Conservation (phyloP, 495 filamentous ascomycete species). For the Daldinia loculata region DNA sequence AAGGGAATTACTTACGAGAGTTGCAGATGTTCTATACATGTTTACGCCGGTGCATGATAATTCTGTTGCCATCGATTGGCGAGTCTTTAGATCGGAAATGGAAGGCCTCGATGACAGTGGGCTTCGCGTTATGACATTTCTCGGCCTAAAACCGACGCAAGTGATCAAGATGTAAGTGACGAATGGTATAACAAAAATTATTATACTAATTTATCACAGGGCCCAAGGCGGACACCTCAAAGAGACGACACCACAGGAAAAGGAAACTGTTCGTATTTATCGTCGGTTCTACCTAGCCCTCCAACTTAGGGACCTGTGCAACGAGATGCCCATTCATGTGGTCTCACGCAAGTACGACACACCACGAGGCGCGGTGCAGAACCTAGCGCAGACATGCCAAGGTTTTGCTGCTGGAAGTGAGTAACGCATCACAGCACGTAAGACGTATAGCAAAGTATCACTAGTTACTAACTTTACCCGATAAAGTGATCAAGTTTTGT, state of each 20-base stretch:
- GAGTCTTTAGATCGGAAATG: slow-evolving; percentile 73
- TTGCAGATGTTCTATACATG: slow-evolving; percentile 72
- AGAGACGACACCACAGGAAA: slow-evolving; percentile 68
- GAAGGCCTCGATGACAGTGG: slow-evolving; percentile 76
- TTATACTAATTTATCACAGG: slow-evolving; percentile 58
- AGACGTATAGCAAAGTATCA: neutral
- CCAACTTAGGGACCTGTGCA: slow-evolving; percentile 83
- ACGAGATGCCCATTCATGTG: slow-evolving; percentile 74
- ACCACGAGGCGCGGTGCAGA: slow-evolving; percentile 76
- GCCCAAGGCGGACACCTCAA: slow-evolving; percentile 73
- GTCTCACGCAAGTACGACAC: slow-evolving; percentile 76
- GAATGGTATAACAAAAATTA: neutral
- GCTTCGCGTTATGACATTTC: slow-evolving; percentile 70
- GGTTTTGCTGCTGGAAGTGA: slow-evolving; percentile 77
- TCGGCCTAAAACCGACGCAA: slow-evolving; percentile 73
- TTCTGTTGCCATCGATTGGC: slow-evolving; percentile 71
- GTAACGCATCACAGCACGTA: slow-evolving; percentile 34
- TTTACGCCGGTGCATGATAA: slow-evolving; percentile 76
- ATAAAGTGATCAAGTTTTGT: slow-evolving; percentile 72
- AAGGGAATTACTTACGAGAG: slow-evolving; percentile 9
- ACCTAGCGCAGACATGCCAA: slow-evolving; percentile 75
- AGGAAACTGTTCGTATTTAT: slow-evolving; percentile 69
- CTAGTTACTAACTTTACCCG: slow-evolving; percentile 51
- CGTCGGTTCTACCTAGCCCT: slow-evolving; percentile 82
- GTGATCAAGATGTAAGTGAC: slow-evolving; percentile 73